Percentiles rank a stretch among this genome's conserved stretches.
phyloP scores from a whole-genome alignment of 2,329 filamentous ascomycete species.

The Diaporthe sp. region DNA sequence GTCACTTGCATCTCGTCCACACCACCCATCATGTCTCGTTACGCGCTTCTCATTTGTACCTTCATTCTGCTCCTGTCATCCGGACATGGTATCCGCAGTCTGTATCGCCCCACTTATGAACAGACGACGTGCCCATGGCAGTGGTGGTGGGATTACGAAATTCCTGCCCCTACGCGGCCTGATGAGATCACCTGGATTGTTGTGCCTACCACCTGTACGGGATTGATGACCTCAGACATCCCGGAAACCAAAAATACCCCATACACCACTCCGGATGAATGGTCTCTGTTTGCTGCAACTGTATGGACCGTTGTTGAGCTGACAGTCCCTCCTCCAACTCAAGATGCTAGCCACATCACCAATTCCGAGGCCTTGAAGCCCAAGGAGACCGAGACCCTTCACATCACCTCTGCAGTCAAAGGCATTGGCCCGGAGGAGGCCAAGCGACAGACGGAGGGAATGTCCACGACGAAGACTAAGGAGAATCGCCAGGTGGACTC shows the following conservation, averaged over 20 bases:
- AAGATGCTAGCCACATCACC: background rate
- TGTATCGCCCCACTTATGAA: background rate
- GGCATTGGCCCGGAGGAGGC: background rate
- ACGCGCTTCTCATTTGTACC: background rate
- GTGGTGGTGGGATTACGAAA: background rate
- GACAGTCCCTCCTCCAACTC: background rate
- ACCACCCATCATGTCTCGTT: background rate
- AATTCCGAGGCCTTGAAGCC: background rate
- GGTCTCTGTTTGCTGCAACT: background rate
- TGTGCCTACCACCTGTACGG: background rate
- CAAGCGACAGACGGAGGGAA: background rate
- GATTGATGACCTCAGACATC: background rate
- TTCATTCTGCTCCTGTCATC: background rate
- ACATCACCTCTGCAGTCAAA: background rate
- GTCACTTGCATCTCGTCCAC: background rate
- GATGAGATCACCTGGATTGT: background rate
- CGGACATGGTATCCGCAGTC: background rate
- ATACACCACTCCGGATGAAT: background rate
- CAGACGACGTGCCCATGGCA: background rate
- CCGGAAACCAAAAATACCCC: background rate
- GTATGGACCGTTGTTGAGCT: conserved; percentile 7
- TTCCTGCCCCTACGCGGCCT: background rate
- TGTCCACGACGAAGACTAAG: background rate
- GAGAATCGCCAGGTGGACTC: background rate
- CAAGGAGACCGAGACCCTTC: background rate